Conservation (phyloP, 2,329 filamentous ascomycete species). For the Colletotrichum aenigma region DNA sequence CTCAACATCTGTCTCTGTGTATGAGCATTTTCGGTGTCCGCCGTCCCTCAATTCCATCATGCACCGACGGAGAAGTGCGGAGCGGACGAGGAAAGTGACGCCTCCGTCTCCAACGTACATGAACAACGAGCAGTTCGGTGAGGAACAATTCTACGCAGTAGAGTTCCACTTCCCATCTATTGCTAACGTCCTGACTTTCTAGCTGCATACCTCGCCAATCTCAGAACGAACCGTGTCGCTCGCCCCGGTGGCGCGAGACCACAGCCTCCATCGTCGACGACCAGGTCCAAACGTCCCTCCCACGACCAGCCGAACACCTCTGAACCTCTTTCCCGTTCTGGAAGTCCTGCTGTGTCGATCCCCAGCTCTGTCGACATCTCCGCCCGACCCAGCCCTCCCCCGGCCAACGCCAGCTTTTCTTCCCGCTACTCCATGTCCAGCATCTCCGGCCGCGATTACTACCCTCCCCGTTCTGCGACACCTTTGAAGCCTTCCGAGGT, state of each 20-base stretch:
- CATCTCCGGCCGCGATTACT: slow-evolving; percentile 55
- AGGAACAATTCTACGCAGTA: slow-evolving; percentile 24
- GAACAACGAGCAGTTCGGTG: slow-evolving; percentile 72
- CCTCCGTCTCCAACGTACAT: slow-evolving; percentile 68
- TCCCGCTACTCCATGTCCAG: slow-evolving; percentile 55
- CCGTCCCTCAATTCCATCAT: background rate
- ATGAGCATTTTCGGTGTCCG: background rate
- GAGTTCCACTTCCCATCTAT: background rate
- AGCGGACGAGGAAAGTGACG: slow-evolving; percentile 57
- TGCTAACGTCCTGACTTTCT: background rate
- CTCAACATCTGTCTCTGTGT: background rate
- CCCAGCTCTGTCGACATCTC: slow-evolving; percentile 19
- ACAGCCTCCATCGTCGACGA: slow-evolving; percentile 43
- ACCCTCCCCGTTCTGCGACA: slow-evolving; percentile 43
- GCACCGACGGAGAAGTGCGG: slow-evolving; percentile 31
- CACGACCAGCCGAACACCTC: slow-evolving; percentile 28
- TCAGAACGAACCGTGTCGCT: slow-evolving; percentile 70
- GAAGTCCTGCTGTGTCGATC: background rate
- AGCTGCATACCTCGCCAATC: slow-evolving; percentile 47
- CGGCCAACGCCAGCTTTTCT: slow-evolving; percentile 42
- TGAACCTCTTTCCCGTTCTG: slow-evolving; percentile 8
- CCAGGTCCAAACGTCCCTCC: slow-evolving; percentile 37
- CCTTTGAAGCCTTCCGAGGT: slow-evolving; percentile 64
- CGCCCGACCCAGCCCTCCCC: slow-evolving; percentile 4
- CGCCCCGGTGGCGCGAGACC: slow-evolving; percentile 76